These are phyloP conservation scores for Aspergillus costaricaensis DNA, from an alignment of 2,329 filamentous ascomycete species.

Conservation along the genomic window DNA sequence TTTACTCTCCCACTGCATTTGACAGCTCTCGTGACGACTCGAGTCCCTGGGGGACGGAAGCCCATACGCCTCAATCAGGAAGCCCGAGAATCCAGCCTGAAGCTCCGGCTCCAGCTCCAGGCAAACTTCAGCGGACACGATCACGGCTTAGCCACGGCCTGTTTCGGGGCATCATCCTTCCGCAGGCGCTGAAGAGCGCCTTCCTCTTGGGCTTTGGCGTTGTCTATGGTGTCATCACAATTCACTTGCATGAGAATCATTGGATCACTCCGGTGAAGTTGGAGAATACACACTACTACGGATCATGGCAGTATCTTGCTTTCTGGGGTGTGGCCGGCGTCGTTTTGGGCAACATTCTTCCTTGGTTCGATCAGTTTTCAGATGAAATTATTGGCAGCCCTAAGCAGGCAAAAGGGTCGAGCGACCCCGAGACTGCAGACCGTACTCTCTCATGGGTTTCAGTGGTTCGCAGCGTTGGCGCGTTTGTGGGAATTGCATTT, in stretches of 20 bases:
- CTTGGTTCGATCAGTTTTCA: slow-evolving; percentile 80
- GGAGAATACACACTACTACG: slow-evolving; percentile 54
- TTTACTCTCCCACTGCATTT: slow-evolving; percentile 72
- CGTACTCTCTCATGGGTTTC: slow-evolving; percentile 65
- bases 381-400: slow-evolving; percentile 51
- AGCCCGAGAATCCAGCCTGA: slow-evolving; percentile 45
- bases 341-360: slow-evolving; percentile 73
- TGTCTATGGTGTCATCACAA: slow-evolving; percentile 78
- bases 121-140: slow-evolving; percentile 35
- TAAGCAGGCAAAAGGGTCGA: slow-evolving; percentile 26
- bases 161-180: slow-evolving; percentile 51
- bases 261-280: slow-evolving; percentile 64
- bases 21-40: slow-evolving; percentile 58
- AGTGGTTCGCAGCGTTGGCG: slow-evolving; percentile 67
- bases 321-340: slow-evolving; percentile 85
- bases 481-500: slow-evolving; percentile 73
- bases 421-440: slow-evolving; percentile 33
- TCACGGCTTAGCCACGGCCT: slow-evolving; percentile 41
- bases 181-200: slow-evolving; percentile 58
- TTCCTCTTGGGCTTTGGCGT: slow-evolving; percentile 78
- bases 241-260: slow-evolving; percentile 72
- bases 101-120: slow-evolving; percentile 26
- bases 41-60: slow-evolving; percentile 78
- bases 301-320: slow-evolving; percentile 66
- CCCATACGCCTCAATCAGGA: slow-evolving; percentile 64